A percentile compares a stretch with the other conserved stretches of the same genome.
Conservation (phyloP, 306 rosid genomes). For the Corylus avellana region DNA sequence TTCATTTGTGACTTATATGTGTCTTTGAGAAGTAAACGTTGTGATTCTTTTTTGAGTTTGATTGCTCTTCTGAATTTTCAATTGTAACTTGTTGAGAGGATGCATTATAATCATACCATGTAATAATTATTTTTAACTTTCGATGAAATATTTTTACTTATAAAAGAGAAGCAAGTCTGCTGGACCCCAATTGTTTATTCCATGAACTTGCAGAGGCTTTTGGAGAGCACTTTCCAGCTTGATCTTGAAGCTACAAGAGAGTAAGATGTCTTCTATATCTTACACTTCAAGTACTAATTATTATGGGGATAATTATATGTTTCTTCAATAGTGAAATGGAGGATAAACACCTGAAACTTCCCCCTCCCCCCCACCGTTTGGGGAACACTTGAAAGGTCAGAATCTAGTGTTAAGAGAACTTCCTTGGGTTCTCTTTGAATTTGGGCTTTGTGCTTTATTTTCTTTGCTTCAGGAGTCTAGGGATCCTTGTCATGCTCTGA, state of each 20-base stretch:
- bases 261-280: slow-evolving; percentile 46
- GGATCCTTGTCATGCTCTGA: not conserved
- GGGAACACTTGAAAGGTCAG: not conserved
- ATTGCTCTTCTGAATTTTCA: not conserved
- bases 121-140: not conserved
- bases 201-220: slow-evolving; percentile 67
- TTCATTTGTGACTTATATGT: too few species aligned
- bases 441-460: not conserved
- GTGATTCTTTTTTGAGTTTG: too few species aligned
- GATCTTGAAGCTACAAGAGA: slow-evolving; percentile 78
- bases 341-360: not conserved
- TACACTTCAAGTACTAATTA: slow-evolving; percentile 21
- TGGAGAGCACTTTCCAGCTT: slow-evolving; percentile 90
- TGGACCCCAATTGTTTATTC: slow-evolving; percentile 19
- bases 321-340: not conserved
- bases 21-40: too few species aligned
- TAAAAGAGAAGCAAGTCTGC: slow-evolving; percentile 8
- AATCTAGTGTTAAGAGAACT: not conserved
- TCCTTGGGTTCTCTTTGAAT: not conserved
- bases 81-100: not conserved
- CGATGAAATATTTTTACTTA: not conserved
- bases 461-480: not conserved
- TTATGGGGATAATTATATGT: not conserved
- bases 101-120: not conserved
- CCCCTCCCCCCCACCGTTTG: not conserved